Evolutionary conservation across 2,329 filamentous ascomycete species (phyloP).

Genomic region (Epicoccum nigrum): DNA sequence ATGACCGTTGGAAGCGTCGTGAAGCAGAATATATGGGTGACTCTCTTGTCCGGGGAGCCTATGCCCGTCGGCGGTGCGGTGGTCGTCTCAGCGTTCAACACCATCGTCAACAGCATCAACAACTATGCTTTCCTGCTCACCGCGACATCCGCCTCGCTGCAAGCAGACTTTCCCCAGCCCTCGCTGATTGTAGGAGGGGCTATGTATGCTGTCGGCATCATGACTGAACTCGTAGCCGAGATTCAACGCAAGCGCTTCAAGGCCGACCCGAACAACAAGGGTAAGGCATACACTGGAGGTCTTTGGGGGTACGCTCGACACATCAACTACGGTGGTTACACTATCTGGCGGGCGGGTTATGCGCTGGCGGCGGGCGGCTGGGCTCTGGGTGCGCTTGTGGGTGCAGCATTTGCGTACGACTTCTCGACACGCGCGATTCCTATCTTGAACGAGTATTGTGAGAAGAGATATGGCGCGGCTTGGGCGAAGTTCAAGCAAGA

Average conservation of each 20-base stretch:
- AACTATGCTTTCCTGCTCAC: slow-evolving; percentile 60
- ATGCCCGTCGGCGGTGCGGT: slow-evolving; percentile 55
- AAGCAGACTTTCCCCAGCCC: slow-evolving; percentile 48
- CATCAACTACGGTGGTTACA: slow-evolving; percentile 62
- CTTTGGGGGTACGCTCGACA: slow-evolving; percentile 58
- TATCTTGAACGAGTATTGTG: slow-evolving; percentile 58
- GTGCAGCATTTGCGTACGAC: slow-evolving; percentile 52
- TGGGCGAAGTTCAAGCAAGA: slow-evolving; percentile 51
- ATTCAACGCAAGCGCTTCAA: slow-evolving; percentile 63
- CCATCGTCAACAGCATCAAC: slow-evolving; percentile 61
- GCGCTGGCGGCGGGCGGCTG: slow-evolving; percentile 57
- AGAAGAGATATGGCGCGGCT: slow-evolving; percentile 48
- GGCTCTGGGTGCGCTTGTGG: slow-evolving; percentile 51
- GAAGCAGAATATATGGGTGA: slow-evolving; percentile 65
- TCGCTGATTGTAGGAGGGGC: slow-evolving; percentile 55
- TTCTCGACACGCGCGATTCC: slow-evolving; percentile 55
- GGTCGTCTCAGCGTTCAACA: slow-evolving; percentile 59
- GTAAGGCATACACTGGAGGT: slow-evolving; percentile 58
- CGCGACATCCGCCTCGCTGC: slow-evolving; percentile 55
- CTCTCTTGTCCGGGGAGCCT: slow-evolving; percentile 56
- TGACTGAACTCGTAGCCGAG: slow-evolving; percentile 63
- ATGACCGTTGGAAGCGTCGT: slow-evolving; percentile 60
- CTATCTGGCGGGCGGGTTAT: slow-evolving; percentile 58
- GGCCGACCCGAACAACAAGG: slow-evolving; percentile 57
- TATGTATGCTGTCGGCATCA: slow-evolving; percentile 60